phyloP scores from a whole-genome alignment of 108 stramenopile species.

The Bacterosira constricta region DNA sequence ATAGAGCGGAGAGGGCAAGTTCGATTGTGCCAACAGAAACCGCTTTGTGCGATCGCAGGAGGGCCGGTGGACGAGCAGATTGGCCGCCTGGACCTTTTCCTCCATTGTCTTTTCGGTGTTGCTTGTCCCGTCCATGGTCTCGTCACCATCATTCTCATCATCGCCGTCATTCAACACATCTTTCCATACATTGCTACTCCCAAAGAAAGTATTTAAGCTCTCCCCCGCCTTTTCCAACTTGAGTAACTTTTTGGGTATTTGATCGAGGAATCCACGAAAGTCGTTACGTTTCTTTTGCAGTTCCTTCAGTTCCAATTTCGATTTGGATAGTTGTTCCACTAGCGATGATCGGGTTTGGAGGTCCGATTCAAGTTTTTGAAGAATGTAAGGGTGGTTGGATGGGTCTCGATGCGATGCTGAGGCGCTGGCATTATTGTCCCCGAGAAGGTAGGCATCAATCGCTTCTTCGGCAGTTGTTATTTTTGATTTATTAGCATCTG shows the following conservation, averaged over 20 bases:
- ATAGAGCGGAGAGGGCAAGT: constrained; percentile 67
- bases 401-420: constrained; percentile 43
- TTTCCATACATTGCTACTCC: constrained; percentile 4
- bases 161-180: constrained; percentile 11
- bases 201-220: constrained; percentile 68
- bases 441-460: constrained; percentile 33
- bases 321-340: constrained; percentile 36
- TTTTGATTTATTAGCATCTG: neutral
- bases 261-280: constrained; percentile 42
- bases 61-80: constrained; percentile 27
- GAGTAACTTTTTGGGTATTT: constrained; percentile 58
- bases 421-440: neutral
- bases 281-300: constrained; percentile 34
- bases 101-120: neutral
- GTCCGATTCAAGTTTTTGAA: constrained; percentile 42
- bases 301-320: constrained; percentile 39
- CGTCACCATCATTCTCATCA: constrained; percentile 23
- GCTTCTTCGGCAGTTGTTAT: constrained; percentile 32
- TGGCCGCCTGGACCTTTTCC: constrained; percentile 28
- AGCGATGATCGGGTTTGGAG: constrained; percentile 29
- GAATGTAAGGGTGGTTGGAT: constrained; percentile 23
- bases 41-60: constrained; percentile 46
- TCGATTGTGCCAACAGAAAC: constrained; percentile 59
- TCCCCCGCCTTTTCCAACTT: constrained; percentile 65
- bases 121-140: neutral